Conservation (phyloP, 768 basidiomycete species). For the Basidioascus undulatus region DNA sequence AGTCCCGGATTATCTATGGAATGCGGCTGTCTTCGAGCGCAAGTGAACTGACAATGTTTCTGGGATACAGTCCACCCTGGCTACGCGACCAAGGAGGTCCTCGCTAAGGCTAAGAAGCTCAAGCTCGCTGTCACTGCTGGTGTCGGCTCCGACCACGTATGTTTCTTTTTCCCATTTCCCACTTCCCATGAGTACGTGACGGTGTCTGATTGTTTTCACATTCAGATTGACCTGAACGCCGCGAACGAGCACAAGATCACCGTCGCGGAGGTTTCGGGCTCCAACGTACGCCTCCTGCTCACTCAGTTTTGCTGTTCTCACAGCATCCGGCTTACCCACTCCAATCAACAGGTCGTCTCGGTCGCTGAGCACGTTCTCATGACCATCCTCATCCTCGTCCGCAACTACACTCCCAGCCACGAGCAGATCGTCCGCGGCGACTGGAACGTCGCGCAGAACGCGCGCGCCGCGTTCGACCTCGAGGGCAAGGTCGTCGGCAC, state of each 20-base stretch:
- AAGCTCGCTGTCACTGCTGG: slow-evolving; percentile 77
- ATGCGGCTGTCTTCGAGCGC: too few relatives aligned
- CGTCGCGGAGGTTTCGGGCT: slow-evolving; percentile 62
- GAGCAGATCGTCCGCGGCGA: slow-evolving; percentile 61
- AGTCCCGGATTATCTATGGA: too few relatives aligned
- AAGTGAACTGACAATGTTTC: too few relatives aligned
- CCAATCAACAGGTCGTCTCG: too few relatives aligned
- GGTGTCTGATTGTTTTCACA: too few relatives aligned
- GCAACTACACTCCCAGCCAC: slow-evolving; percentile 71
- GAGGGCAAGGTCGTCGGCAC: slow-evolving; percentile 82
- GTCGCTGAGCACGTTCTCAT: slow-evolving; percentile 21
- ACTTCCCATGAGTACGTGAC: too few relatives aligned
- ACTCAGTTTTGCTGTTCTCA: too few relatives aligned
- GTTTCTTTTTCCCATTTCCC: neutral
- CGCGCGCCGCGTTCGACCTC: slow-evolving; percentile 63
- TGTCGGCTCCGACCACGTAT: slow-evolving; percentile 73
- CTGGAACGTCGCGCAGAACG: slow-evolving; percentile 66
- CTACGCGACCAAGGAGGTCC: slow-evolving; percentile 12
- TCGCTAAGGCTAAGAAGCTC: slow-evolving; percentile 51
- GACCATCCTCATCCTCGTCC: slow-evolving; percentile 71
- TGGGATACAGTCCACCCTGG: slow-evolving; percentile 16
- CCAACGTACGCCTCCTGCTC: too few relatives aligned
- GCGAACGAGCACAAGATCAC: slow-evolving; percentile 57
- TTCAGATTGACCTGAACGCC: slow-evolving; percentile 71
- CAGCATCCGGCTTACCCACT: too few relatives aligned